phyloP scores from a whole-genome alignment of 2,329 filamentous ascomycete genomes.

The Basipetospora chlamydospora region DNA sequence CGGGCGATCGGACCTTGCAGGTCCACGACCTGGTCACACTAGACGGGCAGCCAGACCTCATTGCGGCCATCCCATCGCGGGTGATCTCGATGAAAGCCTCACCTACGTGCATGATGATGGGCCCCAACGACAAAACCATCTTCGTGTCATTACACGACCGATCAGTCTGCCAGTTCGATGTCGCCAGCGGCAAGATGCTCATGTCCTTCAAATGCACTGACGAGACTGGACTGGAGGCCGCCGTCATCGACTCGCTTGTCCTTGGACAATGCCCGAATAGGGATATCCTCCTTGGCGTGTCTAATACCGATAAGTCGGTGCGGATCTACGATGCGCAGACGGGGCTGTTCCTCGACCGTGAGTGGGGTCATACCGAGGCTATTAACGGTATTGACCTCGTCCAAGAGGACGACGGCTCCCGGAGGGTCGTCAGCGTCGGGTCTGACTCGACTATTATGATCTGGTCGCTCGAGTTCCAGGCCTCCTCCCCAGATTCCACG shows the following conservation, averaged over 20 bases:
- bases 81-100: slow-evolving; percentile 76
- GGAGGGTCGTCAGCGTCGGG: slow-evolving; percentile 57
- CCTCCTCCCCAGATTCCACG: slow-evolving; percentile 20
- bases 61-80: slow-evolving; percentile 64
- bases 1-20: slow-evolving; percentile 74
- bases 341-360: slow-evolving; percentile 66
- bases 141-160: slow-evolving; percentile 48
- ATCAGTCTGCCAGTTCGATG: slow-evolving; percentile 44
- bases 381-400: slow-evolving; percentile 73
- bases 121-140: slow-evolving; percentile 42
- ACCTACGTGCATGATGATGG: slow-evolving; percentile 68
- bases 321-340: slow-evolving; percentile 71
- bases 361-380: slow-evolving; percentile 91
- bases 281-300: slow-evolving; percentile 68
- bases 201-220: slow-evolving; percentile 74
- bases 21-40: slow-evolving; percentile 64
- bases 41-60: slow-evolving; percentile 44
- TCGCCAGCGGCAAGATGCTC: slow-evolving; percentile 53
- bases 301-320: slow-evolving; percentile 91
- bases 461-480: slow-evolving; percentile 45
- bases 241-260: slow-evolving; percentile 66
- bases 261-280: slow-evolving; percentile 40
- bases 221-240: slow-evolving; percentile 64
- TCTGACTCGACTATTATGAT: slow-evolving; percentile 75
- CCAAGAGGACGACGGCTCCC: slow-evolving; percentile 39